Evolutionary conservation across 1,139 yeast species (phyloP).

Genomic region (Meyerozyma athensensis): DNA sequence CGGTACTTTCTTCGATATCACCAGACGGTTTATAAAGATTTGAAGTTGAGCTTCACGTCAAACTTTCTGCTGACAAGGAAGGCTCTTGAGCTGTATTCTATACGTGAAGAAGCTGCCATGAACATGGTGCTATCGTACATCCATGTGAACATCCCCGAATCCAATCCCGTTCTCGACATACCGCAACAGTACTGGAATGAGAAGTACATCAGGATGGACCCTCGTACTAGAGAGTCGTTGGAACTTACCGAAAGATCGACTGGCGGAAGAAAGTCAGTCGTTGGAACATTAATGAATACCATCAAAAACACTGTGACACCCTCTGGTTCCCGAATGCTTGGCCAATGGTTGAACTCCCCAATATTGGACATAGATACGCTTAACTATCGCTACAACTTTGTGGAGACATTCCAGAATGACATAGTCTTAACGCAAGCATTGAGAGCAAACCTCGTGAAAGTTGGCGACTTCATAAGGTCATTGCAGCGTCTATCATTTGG

Average conservation of each 20-base stretch:
- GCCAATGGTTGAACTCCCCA: constrained; percentile 84
- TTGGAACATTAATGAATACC: constrained; percentile 67
- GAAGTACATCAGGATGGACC: constrained; percentile 69
- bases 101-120: constrained; percentile 40
- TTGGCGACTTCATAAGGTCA: constrained; percentile 38
- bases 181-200: constrained; percentile 40
- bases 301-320: constrained; percentile 72
- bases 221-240: constrained; percentile 75
- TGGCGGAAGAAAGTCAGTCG: constrained; percentile 49
- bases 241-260: constrained; percentile 58
- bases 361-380: constrained; percentile 56
- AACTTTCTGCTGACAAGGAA: constrained; percentile 53
- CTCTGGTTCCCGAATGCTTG: constrained; percentile 72
- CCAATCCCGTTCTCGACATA: constrained; percentile 31
- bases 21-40: constrained; percentile 26
- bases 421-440: constrained; percentile 27
- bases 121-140: constrained; percentile 40
- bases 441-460: constrained; percentile 19
- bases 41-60: constrained; percentile 34
- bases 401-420: constrained; percentile 46
- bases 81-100: constrained; percentile 50
- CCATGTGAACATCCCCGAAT: constrained; percentile 38
- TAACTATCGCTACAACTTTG: constrained; percentile 56
- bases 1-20: constrained; percentile 59
- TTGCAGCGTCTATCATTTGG: constrained; percentile 34